These are phyloP conservation scores for Ampelomyces quisqualis DNA, from an alignment of 2,329 filamentous ascomycete species.

Conservation along the genomic window DNA sequence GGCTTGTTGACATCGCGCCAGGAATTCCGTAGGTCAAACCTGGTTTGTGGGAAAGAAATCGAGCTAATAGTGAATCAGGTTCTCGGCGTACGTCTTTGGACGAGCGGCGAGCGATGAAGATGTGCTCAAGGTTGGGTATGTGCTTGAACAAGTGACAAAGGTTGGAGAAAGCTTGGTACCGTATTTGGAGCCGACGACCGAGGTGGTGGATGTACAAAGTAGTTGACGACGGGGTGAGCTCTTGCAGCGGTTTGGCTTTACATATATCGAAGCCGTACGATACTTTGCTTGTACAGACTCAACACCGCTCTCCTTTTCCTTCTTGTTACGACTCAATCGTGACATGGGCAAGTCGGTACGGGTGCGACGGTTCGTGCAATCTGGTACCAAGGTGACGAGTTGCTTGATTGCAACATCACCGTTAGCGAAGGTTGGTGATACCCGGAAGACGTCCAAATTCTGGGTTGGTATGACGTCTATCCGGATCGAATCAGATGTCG, in stretches of 20 bases:
- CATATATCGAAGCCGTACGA: too few species aligned
- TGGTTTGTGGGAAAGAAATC: background rate
- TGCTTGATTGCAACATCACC: background rate
- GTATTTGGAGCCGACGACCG: conserved; percentile 3
- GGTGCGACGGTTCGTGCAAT: background rate
- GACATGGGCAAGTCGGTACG: background rate
- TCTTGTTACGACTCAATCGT: background rate
- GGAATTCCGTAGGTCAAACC: conserved; percentile 48
- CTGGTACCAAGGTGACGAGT: background rate
- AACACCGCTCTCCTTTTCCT: background rate
- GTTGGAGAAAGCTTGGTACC: conserved; percentile 3
- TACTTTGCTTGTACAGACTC: background rate
- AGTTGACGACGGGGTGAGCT: background rate
- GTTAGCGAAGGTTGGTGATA: background rate
- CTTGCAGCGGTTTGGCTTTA: too few species aligned
- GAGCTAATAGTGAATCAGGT: background rate
- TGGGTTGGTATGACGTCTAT: background rate
- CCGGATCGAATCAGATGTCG: background rate
- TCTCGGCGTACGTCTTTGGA: conserved; percentile 13
- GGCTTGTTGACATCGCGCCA: conserved; percentile 53
- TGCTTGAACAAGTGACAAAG: conserved; percentile 4
- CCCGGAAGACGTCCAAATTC: background rate
- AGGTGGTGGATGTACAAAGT: background rate
- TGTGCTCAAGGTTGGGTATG: conserved; percentile 8
- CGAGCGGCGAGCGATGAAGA: conserved; percentile 5